Base-by-base conservation (phyloP, 2,329 filamentous ascomycete genomes). In the Sphaerulina populicola region DNA sequence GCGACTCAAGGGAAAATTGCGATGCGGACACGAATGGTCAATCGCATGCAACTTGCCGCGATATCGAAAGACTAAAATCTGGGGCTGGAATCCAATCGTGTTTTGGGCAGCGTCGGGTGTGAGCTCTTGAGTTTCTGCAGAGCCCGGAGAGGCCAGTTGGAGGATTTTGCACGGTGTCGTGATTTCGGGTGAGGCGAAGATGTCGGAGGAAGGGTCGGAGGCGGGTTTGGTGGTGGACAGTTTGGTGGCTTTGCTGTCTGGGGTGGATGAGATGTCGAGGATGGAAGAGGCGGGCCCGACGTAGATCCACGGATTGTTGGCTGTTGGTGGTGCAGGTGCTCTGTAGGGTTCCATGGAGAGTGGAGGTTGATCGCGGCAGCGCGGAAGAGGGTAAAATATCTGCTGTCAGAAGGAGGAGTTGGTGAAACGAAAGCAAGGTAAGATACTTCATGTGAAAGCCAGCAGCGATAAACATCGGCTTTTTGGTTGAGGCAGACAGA, bases 11-110 rank as follows among this genome's bases (percentile, higher is more conserved):
- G 83, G 82, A 51, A 77, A 86, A 0, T 81, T 77, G 1, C 78
- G 80, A 58, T 87, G 83, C 1, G 83, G 83, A 52, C 83, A 87
- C 72, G 85, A 82, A 69, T 86, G 82, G 52, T 86, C 81, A 18
- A 86, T 70, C 0, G 83, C 83, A 60, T 85, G 77, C n/a, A 86
- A 72, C 53, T 77, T 80, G 2, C 77, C 79, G 46, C 74, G 76
- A 60, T 83, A 83, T 57, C 74, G 74, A 55, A 85, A 86, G 0
- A 86, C 74, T 14, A 86, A 71, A 0, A 86, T 79, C 60, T 86
- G 82, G 1, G 49, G 83, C 73, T 72, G 72, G 43, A 55, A 44
- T 35, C 55, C 55, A 31, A 59, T 49, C 0, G 57, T 68, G 9
- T 62, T 70, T 27, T 67, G 65, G 2, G 67, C 65, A 14, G 57